Evolutionary conservation across 441 rosid species (phyloP).

Genomic region (Viola pubescens): DNA sequence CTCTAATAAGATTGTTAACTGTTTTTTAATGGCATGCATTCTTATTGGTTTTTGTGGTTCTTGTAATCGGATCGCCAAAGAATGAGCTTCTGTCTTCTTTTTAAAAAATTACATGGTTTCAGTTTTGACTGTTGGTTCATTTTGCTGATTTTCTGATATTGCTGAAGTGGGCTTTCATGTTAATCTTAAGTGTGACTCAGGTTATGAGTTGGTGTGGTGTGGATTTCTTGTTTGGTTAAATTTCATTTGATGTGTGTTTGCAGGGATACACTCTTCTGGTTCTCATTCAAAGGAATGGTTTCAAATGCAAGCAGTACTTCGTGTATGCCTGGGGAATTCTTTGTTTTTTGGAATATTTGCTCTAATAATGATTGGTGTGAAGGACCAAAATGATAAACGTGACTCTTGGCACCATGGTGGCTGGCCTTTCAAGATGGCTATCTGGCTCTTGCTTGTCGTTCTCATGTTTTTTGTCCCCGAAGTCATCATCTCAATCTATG

Average conservation of each 20-base stretch:
- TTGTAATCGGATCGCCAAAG: no score
- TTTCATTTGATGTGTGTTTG: conserved; percentile 10
- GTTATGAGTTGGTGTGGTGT: not conserved
- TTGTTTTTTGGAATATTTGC: conserved; percentile 67
- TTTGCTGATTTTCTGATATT: no score
- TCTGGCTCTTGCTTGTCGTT: conserved; percentile 76
- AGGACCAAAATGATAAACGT: conserved; percentile 85
- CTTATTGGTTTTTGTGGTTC: no score
- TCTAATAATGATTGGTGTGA: conserved; percentile 87
- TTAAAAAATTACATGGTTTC: no score
- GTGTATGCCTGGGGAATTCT: conserved; percentile 90
- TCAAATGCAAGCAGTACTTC: conserved; percentile 87
- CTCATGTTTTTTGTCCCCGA: conserved; percentile 92
- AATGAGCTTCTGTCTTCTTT: no score
- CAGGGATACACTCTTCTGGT: conserved; percentile 78
- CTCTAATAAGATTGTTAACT: no score
- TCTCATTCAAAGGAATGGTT: conserved; percentile 66
- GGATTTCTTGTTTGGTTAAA: not conserved
- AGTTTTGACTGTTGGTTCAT: no score
- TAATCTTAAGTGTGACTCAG: no score
- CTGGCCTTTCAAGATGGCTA: conserved; percentile 77
- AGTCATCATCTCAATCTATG: conserved; percentile 59
- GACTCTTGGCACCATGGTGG: conserved; percentile 98
- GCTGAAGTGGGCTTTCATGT: no score
- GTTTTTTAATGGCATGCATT: no score